Percentiles rank a stretch among this genome's conserved stretches.
phyloP scores from a whole-genome alignment of 345 rosid genomes.

The Eucalyptus sideroxylon region DNA sequence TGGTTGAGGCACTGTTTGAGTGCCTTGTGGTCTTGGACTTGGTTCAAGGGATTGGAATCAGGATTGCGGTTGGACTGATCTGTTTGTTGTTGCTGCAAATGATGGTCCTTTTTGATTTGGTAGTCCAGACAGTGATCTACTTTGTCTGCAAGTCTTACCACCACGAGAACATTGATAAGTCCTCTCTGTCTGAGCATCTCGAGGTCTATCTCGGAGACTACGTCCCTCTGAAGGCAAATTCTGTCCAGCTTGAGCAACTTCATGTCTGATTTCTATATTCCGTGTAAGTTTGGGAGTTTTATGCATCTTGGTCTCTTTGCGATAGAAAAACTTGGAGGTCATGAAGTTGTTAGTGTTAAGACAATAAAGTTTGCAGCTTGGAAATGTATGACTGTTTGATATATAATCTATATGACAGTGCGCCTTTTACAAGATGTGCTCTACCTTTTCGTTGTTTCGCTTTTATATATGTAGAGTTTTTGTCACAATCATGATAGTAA shows the following conservation, averaged over 20 bases:
- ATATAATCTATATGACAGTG: background rate
- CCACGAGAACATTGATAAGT: constrained; percentile 22
- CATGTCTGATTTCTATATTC: background rate
- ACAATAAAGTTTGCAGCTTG: background rate
- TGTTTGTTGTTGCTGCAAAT: constrained; percentile 8
- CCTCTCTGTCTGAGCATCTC: background rate
- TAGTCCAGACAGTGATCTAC: constrained; percentile 27
- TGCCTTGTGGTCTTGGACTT: background rate
- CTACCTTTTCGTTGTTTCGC: background rate
- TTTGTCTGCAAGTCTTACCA: constrained; percentile 47
- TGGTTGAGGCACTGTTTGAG: background rate
- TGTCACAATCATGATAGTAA: background rate
- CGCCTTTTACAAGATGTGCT: background rate
- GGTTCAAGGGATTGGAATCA: background rate
- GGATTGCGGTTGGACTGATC: constrained; percentile 3
- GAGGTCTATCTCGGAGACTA: background rate
- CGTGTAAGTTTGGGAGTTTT: background rate
- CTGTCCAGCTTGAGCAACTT: background rate
- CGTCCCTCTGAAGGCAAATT: background rate
- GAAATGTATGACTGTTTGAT: background rate
- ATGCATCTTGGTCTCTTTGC: background rate
- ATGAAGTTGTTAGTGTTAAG: background rate
- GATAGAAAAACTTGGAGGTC: background rate
- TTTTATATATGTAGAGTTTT: background rate
- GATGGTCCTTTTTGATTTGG: constrained; percentile 16